These are phyloP conservation scores for Xylaria telfairii DNA, from an alignment of 495 filamentous ascomycete genomes.

Conservation along the genomic window DNA sequence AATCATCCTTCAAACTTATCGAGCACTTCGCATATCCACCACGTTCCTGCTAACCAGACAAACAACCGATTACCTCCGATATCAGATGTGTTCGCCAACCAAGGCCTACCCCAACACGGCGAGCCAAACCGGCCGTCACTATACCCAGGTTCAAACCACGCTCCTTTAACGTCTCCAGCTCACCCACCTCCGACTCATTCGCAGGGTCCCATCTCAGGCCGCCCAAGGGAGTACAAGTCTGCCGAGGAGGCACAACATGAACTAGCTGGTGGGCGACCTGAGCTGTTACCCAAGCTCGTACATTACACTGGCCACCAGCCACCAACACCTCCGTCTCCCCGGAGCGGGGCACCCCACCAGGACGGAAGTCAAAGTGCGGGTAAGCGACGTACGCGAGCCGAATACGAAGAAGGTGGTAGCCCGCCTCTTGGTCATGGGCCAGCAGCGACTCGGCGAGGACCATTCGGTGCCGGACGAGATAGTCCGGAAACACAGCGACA, in stretches of 20 bases:
- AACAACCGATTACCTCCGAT: slow-evolving; percentile 93
- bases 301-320: slow-evolving; percentile 92
- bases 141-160: slow-evolving; percentile 68
- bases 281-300: slow-evolving; percentile 88
- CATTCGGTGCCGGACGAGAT: slow-evolving; percentile 78
- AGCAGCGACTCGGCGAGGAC: slow-evolving; percentile 63
- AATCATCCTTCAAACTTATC: slow-evolving; percentile 87
- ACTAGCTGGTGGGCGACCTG: slow-evolving; percentile 87
- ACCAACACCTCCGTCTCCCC: slow-evolving; percentile 90
- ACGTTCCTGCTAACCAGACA: slow-evolving; percentile 86
- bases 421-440: slow-evolving; percentile 73
- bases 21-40: slow-evolving; percentile 89
- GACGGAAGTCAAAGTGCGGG: slow-evolving; percentile 57
- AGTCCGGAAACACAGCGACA: slow-evolving; percentile 81
- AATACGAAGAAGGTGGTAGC: slow-evolving; percentile 89
- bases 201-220: slow-evolving; percentile 52
- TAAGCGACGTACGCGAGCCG: slow-evolving; percentile 77
- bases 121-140: slow-evolving; percentile 41
- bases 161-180: slow-evolving; percentile 81
- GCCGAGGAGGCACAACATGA: slow-evolving; percentile 94
- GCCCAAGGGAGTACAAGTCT: slow-evolving; percentile 88
- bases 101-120: slow-evolving; percentile 73
- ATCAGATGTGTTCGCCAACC: slow-evolving; percentile 84
- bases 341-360: slow-evolving; percentile 42
- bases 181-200: slow-evolving; percentile 50